Percentiles rank a stretch among this genome's conserved stretches.
These are phyloP conservation scores for Penicillium nordicum DNA, from an alignment of 2,329 filamentous ascomycete species.

Conservation along the genomic window DNA sequence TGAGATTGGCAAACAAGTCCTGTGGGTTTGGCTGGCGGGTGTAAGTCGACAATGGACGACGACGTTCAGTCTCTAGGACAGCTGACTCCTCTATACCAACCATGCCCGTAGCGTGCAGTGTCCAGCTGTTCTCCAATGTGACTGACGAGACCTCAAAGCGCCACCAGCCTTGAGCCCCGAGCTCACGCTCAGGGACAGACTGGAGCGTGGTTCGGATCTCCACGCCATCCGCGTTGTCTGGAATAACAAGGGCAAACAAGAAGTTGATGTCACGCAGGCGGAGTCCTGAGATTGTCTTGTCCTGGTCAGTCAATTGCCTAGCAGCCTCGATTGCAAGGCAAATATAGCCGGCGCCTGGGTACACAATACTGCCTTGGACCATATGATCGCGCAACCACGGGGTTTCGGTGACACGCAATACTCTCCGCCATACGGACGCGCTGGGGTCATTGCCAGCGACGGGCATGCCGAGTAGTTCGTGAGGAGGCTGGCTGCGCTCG, in stretches of 20 bases:
- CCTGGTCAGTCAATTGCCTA: background rate
- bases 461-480: background rate
- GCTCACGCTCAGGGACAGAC: background rate
- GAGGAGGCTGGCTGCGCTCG: background rate
- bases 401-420: background rate
- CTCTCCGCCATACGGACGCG: background rate
- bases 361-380: background rate
- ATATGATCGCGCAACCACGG: conserved; percentile 33
- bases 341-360: background rate
- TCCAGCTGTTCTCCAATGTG: background rate
- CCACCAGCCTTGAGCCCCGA: background rate
- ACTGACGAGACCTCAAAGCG: background rate
- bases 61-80: too few relatives aligned
- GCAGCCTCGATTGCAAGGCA: background rate
- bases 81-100: background rate
- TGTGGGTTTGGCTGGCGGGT: background rate
- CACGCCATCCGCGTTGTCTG: background rate
- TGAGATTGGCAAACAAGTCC: background rate
- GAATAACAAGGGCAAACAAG: background rate
- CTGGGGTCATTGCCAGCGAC: background rate
- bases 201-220: background rate
- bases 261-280: background rate
- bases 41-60: background rate
- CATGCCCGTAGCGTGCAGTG: background rate
- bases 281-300: background rate